These are phyloP conservation scores for Boletus sp. DNA, from an alignment of 768 basidiomycete genomes.

Conservation along the genomic window DNA sequence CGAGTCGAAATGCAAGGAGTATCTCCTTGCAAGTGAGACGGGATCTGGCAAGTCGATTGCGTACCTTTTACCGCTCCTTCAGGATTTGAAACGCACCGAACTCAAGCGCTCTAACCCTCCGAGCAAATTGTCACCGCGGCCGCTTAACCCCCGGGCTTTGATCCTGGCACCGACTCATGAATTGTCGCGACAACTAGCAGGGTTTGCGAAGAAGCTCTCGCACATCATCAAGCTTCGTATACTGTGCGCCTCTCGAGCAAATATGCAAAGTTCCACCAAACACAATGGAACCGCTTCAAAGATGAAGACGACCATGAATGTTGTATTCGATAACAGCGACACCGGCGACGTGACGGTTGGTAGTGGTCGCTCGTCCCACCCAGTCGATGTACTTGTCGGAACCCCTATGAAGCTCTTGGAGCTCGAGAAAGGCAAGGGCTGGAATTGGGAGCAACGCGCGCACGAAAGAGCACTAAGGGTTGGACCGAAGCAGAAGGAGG, in stretches of 20 bases:
- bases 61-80: constrained; percentile 81
- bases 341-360: constrained; percentile 32
- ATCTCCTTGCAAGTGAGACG: constrained; percentile 82
- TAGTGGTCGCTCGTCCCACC: constrained; percentile 17
- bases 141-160: constrained; percentile 69
- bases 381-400: constrained; percentile 59
- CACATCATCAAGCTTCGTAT: constrained; percentile 80
- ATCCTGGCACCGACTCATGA: constrained; percentile 90
- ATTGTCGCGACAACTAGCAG: constrained; percentile 75
- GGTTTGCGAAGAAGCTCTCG: constrained; percentile 69
- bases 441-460: constrained; percentile 43
- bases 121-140: constrained; percentile 15
- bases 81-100: constrained; percentile 72
- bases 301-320: constrained; percentile 35
- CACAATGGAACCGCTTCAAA: constrained; percentile 45
- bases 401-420: constrained; percentile 66
- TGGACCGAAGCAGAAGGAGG: constrained; percentile 31
- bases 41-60: constrained; percentile 93
- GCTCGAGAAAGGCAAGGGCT: constrained; percentile 52
- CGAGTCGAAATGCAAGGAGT: constrained; percentile 35
- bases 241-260: constrained; percentile 64
- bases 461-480: constrained; percentile 22
- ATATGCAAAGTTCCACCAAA: constrained; percentile 31
- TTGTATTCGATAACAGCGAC: constrained; percentile 18
- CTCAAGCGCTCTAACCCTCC: constrained; percentile 13